Base-by-base conservation (phyloP, 805 yeast species). In the Candida broadrunensis region DNA sequence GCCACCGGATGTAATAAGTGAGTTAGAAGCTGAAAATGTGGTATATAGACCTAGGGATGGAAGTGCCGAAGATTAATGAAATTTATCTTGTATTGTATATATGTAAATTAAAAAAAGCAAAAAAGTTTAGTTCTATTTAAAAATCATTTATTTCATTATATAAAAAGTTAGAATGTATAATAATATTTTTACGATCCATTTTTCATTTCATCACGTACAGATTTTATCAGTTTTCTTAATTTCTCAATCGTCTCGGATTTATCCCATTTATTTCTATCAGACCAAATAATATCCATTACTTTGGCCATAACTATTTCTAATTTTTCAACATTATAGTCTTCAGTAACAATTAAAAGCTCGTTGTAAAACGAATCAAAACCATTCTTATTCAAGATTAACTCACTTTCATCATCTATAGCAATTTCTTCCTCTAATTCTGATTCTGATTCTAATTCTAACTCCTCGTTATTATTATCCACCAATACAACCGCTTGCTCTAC, bases 11-110 rank as follows among this genome's bases (percentile, higher is more conserved):
- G 80, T 88, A 27, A 77, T 85, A 6, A 80, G 77, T 33, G 85
- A 83, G 39, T 69, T 93, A 55, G 83, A 81, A 31, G 76, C 76
- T 13, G 85, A 83, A 49, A 88, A 87, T n/a, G 77, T 86, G 33
- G 80, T 79, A 40, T 93, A 93, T 63, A 78, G 97, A 47, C 98
- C 99, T 27, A 77, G 99, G 63, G 99, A 93, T 60, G 99, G 99
- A 26, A 76, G 85, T 62, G 90, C 82, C 35, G 78, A 77, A 41
- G 87, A 82, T 57, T 81, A 54, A 49, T 21, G 6, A 25, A 25
- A 25, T 8, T 25, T 25, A 25, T 11, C 29, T 25, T 25, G 29
- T 25, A 25, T 25, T 25, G 12, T 25, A 25, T 18, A 6, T 13
- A 14, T 8, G 19, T 13, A 24, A 34, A 20, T 12, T 26, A 7